A percentile compares a stretch with the other conserved stretches of the same genome.
Conservation (phyloP, 2,329 filamentous ascomycete species). For the Colletotrichum acutatum region DNA sequence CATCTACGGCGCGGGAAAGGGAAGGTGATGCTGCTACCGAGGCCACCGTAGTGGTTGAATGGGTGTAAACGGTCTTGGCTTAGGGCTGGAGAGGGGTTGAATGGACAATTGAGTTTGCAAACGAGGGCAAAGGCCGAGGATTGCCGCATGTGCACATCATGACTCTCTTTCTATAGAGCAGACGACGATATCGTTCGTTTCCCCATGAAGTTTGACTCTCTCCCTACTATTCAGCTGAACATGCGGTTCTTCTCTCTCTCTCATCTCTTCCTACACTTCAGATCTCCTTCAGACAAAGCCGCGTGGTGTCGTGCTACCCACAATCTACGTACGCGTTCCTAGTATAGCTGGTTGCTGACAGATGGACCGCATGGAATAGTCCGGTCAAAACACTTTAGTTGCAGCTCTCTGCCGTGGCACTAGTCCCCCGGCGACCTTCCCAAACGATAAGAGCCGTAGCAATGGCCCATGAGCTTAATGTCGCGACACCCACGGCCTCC, state of each 20-base stretch:
- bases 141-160: slow-evolving; percentile 5
- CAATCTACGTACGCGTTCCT: neutral
- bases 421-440: slow-evolving; percentile 17
- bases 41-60: neutral
- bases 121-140: neutral
- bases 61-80: slow-evolving; percentile 16
- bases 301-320: neutral
- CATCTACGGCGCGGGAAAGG: neutral
- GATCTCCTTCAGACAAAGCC: neutral
- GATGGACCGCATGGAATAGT: neutral
- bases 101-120: neutral
- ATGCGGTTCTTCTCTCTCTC: neutral
- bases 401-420: neutral
- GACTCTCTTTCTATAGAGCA: neutral
- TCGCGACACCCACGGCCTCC: slow-evolving; percentile 5
- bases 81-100: neutral
- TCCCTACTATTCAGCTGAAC: neutral
- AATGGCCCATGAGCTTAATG: slow-evolving; percentile 33
- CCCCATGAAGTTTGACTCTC: neutral
- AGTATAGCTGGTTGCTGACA: neutral
- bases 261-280: neutral
- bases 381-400: neutral
- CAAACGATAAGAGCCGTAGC: slow-evolving; percentile 32
- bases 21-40: neutral
- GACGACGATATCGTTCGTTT: neutral